Base-by-base conservation (phyloP, 2,329 filamentous ascomycete genomes). In the Teratosphaeria viscida region DNA sequence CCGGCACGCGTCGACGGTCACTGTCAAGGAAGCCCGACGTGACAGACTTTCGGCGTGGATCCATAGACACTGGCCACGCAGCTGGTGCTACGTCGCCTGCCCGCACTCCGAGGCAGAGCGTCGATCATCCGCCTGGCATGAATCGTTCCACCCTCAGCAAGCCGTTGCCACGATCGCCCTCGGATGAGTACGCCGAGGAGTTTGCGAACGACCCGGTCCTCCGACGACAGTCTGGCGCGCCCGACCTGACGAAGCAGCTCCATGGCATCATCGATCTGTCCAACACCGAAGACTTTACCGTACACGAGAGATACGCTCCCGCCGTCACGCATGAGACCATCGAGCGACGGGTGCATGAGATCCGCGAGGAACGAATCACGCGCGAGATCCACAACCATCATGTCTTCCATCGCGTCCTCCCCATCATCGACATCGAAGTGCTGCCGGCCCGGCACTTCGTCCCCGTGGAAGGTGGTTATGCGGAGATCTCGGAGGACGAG, bases 311-410 rank as follows among this genome's bases (percentile, higher is more conserved):
- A 11, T 73, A 70, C 63, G 75, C 75, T n/a, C 75, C 77, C 49
- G 73, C 68, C 23, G 79, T 82, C 19, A 76, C 74, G 1, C 79
- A 82, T 60, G 79, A 83, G 63, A 72, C 74, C 0, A 69, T 82
- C 47, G 72, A 73, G 16, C 73, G 75, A 3, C 67, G 75, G 14
- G 66, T 73, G 11, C 79, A 79, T 60, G 72, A 81, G 55, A 72
- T 82, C 53, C 66, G 75, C 16, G 72, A 81, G 63, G 75, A 81
- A 64, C 64, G 66, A 26, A 77, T 82, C 56, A 77, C 76, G 6
- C 77, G 79, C 43, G 81, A 83, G 61, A 80, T 81, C 37, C 81
- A 83, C 69, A 78, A 77, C 37, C 75, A 83, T 66, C 76, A 82
- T 62, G 68, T 80, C 39, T 78, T 77, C 63, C 79, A 82, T 61